Evolutionary conservation across 2,329 filamentous ascomycete species (phyloP).

Genomic region (Blastomyces percursus): DNA sequence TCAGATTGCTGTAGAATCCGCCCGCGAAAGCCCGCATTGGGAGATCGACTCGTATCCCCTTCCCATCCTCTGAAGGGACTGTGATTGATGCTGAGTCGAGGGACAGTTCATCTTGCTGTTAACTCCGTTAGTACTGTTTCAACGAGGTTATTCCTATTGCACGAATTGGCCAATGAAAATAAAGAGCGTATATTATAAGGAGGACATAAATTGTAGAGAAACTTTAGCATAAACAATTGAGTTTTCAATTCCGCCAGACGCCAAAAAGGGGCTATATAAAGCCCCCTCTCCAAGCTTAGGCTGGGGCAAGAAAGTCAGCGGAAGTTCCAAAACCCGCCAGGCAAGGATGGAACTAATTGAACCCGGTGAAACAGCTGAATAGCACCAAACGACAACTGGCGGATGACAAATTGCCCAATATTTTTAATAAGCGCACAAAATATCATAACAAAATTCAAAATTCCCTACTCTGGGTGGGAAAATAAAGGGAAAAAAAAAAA

Average conservation of each 20-base stretch:
- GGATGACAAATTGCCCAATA: background rate
- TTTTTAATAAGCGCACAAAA: background rate
- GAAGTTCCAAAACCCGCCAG: no score
- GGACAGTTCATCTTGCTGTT: constrained; percentile 34
- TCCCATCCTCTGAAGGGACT: constrained; percentile 19
- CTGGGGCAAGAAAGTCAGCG: no score
- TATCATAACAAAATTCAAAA: background rate
- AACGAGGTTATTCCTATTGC: background rate
- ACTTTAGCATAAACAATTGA: background rate
- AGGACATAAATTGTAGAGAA: background rate
- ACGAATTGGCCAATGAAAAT: background rate
- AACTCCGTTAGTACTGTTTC: constrained; percentile 7
- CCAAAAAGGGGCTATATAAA: no score
- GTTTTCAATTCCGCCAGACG: no score
- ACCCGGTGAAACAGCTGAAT: background rate
- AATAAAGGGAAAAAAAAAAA: background rate
- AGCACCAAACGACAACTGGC: background rate
- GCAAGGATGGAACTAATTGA: background rate
- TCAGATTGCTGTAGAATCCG: constrained; percentile 47
- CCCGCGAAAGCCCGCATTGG: constrained; percentile 44
- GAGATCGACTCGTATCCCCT: constrained; percentile 33
- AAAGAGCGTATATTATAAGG: background rate
- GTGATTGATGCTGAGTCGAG: constrained; percentile 38
- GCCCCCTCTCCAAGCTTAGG: no score
- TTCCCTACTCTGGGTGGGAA: background rate